A percentile compares a stretch with the other conserved stretches of the same genome.
phyloP scores from a whole-genome alignment of 768 basidiomycete species.

The Naganishia onofrii region DNA sequence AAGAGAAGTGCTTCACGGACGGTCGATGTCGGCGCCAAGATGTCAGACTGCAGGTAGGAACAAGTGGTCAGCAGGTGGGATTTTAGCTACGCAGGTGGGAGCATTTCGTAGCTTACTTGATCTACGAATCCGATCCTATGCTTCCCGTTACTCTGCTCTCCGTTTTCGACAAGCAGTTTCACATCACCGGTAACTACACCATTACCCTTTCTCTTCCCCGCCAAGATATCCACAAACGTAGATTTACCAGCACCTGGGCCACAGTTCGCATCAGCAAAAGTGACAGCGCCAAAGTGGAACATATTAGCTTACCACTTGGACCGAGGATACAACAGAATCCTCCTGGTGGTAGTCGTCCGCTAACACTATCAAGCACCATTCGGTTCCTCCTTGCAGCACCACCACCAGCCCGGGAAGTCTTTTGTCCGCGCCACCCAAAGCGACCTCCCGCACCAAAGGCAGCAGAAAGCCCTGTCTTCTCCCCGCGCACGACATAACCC shows the following conservation, averaged over 20 bases:
- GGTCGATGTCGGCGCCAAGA: slow-evolving; percentile 74
- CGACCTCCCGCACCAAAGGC: neutral
- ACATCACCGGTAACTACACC: slow-evolving; percentile 69
- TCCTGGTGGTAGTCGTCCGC: slow-evolving; percentile 70
- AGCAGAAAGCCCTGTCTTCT: neutral
- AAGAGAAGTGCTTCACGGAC: slow-evolving; percentile 79
- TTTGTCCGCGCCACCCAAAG: neutral
- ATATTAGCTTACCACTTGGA: slow-evolving; percentile 63
- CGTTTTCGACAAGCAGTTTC: slow-evolving; percentile 54
- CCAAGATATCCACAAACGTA: slow-evolving; percentile 84
- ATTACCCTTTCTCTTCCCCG: slow-evolving; percentile 69
- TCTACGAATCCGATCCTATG: slow-evolving; percentile 80
- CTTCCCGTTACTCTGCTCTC: slow-evolving; percentile 30
- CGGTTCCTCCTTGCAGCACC: slow-evolving; percentile 54
- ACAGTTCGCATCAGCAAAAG: neutral
- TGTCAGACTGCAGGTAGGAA: slow-evolving; percentile 62
- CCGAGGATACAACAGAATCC: slow-evolving; percentile 89
- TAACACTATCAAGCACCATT: slow-evolving; percentile 67
- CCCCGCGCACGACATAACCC: slow-evolving; percentile 60
- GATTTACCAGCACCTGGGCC: slow-evolving; percentile 76
- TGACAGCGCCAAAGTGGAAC: neutral
- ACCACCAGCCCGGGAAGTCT: neutral
- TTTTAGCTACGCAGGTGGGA: neutral
- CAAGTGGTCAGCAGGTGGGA: neutral
- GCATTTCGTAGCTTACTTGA: slow-evolving; percentile 44